Evolutionary conservation across 2,329 filamentous ascomycete species (phyloP).

Genomic region (Epichloe brachyelytri): DNA sequence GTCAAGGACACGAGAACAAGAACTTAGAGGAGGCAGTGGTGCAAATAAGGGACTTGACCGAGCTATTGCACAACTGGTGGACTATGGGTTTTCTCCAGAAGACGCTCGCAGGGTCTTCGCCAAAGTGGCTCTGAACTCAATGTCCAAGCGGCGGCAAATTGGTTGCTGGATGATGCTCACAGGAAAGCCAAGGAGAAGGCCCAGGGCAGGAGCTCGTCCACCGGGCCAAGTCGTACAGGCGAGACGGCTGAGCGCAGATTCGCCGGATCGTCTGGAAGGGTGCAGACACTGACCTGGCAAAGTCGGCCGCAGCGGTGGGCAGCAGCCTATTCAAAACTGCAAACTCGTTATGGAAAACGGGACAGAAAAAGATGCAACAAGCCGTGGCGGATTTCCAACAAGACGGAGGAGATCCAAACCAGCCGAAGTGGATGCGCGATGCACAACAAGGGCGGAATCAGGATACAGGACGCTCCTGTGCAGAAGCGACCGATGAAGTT

Average conservation of each 20-base stretch:
- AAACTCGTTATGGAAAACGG: conserved; percentile 87
- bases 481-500: conserved; percentile 55
- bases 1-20: conserved; percentile 8
- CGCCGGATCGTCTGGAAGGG: conserved; percentile 32
- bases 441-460: conserved; percentile 35
- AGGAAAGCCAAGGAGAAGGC: conserved; percentile 64
- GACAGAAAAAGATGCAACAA: conserved; percentile 85
- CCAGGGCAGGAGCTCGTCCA: conserved; percentile 33
- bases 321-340: conserved; percentile 83
- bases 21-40: conserved; percentile 12
- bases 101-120: conserved; percentile 70
- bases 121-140: conserved; percentile 70
- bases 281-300: conserved; percentile 60
- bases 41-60: conserved; percentile 45
- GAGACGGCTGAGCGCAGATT: conserved; percentile 19
- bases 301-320: conserved; percentile 71
- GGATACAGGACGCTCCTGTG: conserved; percentile 15
- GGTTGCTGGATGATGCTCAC: conserved; percentile 85
- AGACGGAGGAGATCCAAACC: conserved; percentile 52
- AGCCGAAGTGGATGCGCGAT: conserved; percentile 94
- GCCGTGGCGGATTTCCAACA: conserved; percentile 77
- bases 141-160: conserved; percentile 76
- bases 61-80: conserved; percentile 76
- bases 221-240: background rate
- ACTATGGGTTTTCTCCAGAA: conserved; percentile 85